Evolutionary conservation across 1,284 basidiomycete species (phyloP), one percentile per base, ranked within the genome.

Genomic region (Ganoderma meredithae): DNA sequence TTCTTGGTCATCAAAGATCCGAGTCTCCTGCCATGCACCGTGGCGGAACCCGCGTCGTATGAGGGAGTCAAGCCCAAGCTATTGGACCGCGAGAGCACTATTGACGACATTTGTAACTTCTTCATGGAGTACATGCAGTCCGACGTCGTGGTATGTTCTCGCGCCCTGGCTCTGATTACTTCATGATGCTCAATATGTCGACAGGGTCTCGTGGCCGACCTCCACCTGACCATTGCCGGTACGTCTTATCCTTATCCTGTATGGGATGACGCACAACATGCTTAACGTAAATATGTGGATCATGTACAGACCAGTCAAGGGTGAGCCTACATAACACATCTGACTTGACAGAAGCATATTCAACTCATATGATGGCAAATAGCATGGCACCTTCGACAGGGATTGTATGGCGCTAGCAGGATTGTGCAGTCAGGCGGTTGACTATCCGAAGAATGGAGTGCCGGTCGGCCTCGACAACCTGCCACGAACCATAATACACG

Each of bases 41-140:
- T 83, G 44, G 79, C 83, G 15, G 75, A 81, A 0, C 84, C 94
- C 10, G 90, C 88, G 1, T 76, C 81, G 8, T 94, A 95, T 75
- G 74, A 80, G 22, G 69, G 58, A 9, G 65, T 55, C 43, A 69
- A 56, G 62, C 68, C 33, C 31, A 82, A 39, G 79, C 79, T 3
- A 5, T 58, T 71, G 7, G 71, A 69, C 12, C 82, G 86, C 22
- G 82, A 87, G 1, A 89, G 89, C 69, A 89, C 84, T 0, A 85
- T 95, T 4, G 84, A 90, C 2, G 93, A 95, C 72, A 89, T 95
- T 1, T 91, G 90, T 70, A 84, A 95, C 69, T 96, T 96, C 74
- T 84, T 96, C 47, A 86, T 95, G 27, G 89, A 95, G 72, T 96
- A 93, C 69, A 93, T 95, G 75, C 87, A 92, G 71, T 93, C 91